A percentile compares a stretch with the other conserved stretches of the same genome.
These are phyloP conservation scores for Candida adriatica DNA, from an alignment of 805 yeast genomes.

Conservation along the genomic window DNA sequence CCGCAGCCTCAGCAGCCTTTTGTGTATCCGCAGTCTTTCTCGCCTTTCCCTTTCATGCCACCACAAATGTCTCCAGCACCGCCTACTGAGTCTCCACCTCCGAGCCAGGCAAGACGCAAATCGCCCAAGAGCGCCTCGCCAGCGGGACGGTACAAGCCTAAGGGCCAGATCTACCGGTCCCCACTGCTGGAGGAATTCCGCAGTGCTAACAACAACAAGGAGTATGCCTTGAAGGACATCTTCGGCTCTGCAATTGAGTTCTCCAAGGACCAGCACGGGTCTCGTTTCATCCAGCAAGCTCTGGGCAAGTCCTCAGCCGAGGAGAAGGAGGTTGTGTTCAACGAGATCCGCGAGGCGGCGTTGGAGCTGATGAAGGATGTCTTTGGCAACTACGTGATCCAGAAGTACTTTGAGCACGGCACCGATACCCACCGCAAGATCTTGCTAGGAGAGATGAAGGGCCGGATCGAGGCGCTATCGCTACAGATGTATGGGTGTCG, in stretches of 20 bases:
- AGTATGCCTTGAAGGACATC: slow-evolving; percentile 63
- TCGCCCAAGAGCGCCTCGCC: slow-evolving; percentile 20
- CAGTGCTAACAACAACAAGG: slow-evolving; percentile 45
- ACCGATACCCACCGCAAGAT: slow-evolving; percentile 59
- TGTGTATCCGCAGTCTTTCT: slow-evolving; percentile 24
- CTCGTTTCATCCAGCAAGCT: slow-evolving; percentile 91
- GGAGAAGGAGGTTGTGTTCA: slow-evolving; percentile 76
- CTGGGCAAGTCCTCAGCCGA: slow-evolving; percentile 55
- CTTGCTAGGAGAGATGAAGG: slow-evolving; percentile 64
- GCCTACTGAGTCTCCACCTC: slow-evolving; percentile 2
- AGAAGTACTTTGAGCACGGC: slow-evolving; percentile 86
- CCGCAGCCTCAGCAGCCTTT: slow-evolving; percentile 16
- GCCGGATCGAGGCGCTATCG: slow-evolving; percentile 68
- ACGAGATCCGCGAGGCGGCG: slow-evolving; percentile 70
- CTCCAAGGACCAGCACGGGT: slow-evolving; percentile 94
- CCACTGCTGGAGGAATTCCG: slow-evolving; percentile 84
- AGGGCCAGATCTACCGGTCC: slow-evolving; percentile 56
- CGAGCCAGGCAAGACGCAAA: slow-evolving; percentile 7
- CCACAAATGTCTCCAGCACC: slow-evolving; percentile 9
- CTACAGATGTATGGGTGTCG: slow-evolving; percentile 98
- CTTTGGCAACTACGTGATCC: slow-evolving; percentile 95
- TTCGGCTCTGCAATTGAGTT: slow-evolving; percentile 87
- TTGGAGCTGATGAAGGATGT: slow-evolving; percentile 89
- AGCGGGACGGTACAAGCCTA: slow-evolving; percentile 16
- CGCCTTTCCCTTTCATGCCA: slow-evolving; percentile 23